Evolutionary conservation across 2,329 filamentous ascomycete species (phyloP).

Genomic region (Aureobasidium sp.): DNA sequence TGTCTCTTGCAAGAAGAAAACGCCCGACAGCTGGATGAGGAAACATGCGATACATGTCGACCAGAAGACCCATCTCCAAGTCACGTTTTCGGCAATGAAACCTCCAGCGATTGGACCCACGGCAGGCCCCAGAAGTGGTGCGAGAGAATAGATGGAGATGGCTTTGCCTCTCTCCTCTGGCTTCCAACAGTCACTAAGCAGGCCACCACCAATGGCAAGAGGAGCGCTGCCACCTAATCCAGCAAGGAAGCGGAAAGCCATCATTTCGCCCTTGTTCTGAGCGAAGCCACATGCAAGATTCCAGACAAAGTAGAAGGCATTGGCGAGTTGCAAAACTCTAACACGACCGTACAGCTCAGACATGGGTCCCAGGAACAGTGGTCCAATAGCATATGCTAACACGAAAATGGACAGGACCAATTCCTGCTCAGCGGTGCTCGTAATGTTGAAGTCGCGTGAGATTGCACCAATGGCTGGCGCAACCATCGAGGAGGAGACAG

Average conservation of each 20-base stretch:
- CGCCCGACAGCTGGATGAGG: slow-evolving; percentile 53
- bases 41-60: slow-evolving; percentile 57
- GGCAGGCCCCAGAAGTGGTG: slow-evolving; percentile 25
- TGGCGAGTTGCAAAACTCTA: slow-evolving; percentile 30
- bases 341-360: slow-evolving; percentile 32
- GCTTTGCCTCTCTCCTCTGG: slow-evolving; percentile 27
- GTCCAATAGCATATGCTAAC: slow-evolving; percentile 32
- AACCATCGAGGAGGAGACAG: slow-evolving; percentile 34
- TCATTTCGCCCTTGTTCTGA: slow-evolving; percentile 25
- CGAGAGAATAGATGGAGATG: slow-evolving; percentile 25
- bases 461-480: slow-evolving; percentile 30
- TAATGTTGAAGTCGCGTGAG: slow-evolving; percentile 24
- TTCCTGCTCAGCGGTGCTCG: slow-evolving; percentile 21
- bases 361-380: slow-evolving; percentile 31
- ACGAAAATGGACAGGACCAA: slow-evolving; percentile 33
- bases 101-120: slow-evolving; percentile 25
- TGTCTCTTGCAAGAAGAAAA: slow-evolving; percentile 58
- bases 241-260: slow-evolving; percentile 33
- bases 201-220: slow-evolving; percentile 31
- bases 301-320: slow-evolving; percentile 32
- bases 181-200: slow-evolving; percentile 25
- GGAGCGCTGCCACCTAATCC: slow-evolving; percentile 33
- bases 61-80: slow-evolving; percentile 71
- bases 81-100: slow-evolving; percentile 28
- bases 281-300: slow-evolving; percentile 33